phyloP scores from a whole-genome alignment of 768 basidiomycete genomes.

The Leccinum uliginosum region DNA sequence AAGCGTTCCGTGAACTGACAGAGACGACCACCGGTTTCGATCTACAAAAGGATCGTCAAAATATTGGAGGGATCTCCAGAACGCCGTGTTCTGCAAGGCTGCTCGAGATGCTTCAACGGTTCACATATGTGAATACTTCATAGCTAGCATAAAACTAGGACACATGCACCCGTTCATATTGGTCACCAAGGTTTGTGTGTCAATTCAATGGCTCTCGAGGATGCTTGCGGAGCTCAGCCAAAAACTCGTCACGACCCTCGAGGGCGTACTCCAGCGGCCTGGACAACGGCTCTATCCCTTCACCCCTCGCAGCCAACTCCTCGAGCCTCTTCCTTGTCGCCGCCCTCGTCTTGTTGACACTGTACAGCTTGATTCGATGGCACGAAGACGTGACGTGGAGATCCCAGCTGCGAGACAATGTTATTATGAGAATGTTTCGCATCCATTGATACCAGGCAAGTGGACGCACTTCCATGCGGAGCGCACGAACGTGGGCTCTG shows the following conservation, averaged over 20 bases:
- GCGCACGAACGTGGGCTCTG: constrained; percentile 50
- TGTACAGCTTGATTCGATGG: constrained; percentile 53
- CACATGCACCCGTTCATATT: neutral
- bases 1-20: too few relatives aligned
- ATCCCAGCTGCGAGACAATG: constrained; percentile 40
- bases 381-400: constrained; percentile 51
- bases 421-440: neutral
- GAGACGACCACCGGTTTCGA: too few relatives aligned
- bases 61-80: constrained; percentile 13
- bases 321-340: constrained; percentile 41
- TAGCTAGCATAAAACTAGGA: neutral
- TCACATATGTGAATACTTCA: too few relatives aligned
- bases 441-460: neutral
- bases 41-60: too few relatives aligned
- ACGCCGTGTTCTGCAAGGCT: too few relatives aligned
- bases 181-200: neutral
- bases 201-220: constrained; percentile 8
- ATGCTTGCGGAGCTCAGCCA: neutral
- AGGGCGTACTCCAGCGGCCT: constrained; percentile 7
- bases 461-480: constrained; percentile 49
- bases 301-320: constrained; percentile 36
- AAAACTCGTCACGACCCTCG: constrained; percentile 7
- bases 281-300: constrained; percentile 22
- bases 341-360: constrained; percentile 41
- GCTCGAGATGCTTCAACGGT: too few relatives aligned